Evolutionary conservation across 2,329 filamentous ascomycete species (phyloP), one percentile per base, ranked within the genome.

Genomic region (Fusarium beomiforme): DNA sequence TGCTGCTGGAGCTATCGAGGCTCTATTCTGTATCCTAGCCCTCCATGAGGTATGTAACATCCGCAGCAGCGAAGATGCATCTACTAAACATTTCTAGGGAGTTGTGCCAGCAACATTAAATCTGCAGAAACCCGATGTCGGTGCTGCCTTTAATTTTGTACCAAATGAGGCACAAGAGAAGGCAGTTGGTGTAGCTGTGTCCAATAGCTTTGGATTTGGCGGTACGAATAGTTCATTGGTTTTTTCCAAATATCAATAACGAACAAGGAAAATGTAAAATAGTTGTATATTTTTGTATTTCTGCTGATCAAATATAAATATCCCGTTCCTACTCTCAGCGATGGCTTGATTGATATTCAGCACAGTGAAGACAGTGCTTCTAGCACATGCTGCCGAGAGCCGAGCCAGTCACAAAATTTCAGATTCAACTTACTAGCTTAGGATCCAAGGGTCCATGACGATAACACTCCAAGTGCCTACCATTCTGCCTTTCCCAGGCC

Each of bases 131-230:
- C 86, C 90, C 9, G 89, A 91, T 44, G 85, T 89, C 3, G 87
- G 90, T 7, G 92, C 93, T 58, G 84, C 90, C 70, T 97, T 95
- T 83, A 98, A 98, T 78, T 95, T 98, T 79, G 90, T 97, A 6
- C 89, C 94, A 0, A 85, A 90, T 7, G 78, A 84, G 47, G 87
- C 94, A 1, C 95, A 98, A 80, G 81, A 92, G 56, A 90, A 89
- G 71, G 79, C 85, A 5, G 89, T 98, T 14, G 83, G 89, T 62
- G 91, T 95, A 24, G 93, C 93, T 8, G 76, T 99, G 63, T 96
- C 93, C 6, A 99, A 99, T 78, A 98, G 95, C 79, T 99, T 99
- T 82, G 96, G 96, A 0, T 99, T 99, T 83, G 96, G 96, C 14
- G 96, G 96, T 19, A 98, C 95, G 2, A 99, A 99, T 83, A 95